Evolutionary conservation across 2,329 filamentous ascomycete genomes (phyloP), one percentile per base, ranked within the genome.

Genomic region (Phoma sp.): DNA sequence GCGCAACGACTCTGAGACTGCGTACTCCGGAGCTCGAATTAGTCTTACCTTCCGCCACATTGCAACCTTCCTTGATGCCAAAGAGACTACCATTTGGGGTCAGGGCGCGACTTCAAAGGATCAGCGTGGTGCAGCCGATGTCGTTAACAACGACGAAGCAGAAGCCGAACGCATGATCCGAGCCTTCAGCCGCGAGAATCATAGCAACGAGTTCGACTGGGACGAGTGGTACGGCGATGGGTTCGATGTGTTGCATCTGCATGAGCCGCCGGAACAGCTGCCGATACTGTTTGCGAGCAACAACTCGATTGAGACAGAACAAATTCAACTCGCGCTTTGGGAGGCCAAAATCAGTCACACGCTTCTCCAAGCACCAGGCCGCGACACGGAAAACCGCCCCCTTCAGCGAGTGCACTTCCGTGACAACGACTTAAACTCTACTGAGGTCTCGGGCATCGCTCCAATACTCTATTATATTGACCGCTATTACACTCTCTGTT

Each of bases 31-130:
- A 6, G 86, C 88, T 41, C 89, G 95, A 41, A 96, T 99, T 71
- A 96, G 91, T 43, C 81, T 99, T 32, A 99, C 95, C 0, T 98
- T 99, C 73, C 84, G 95, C 39, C 82, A 86, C 22, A 97, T 99
- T 61, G 92, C 87, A 2, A 99, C 95, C 0, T 98, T 92, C 69
- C 76, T 96, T 39, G 81, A 88, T 64, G 78, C 80, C 4, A 80
- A 85, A n/a, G 81, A 84, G 35, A 80, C 80, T 27, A 77, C 77
- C 2, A 96, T 99, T 50, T 98, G 93, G 94, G 95, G 95, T 13
- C 93, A 97, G 75, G 95, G 95, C 2, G 94, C 93, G 0, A 85
- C 84, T 0, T 80, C 79, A 6, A 96, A 96, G 77, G 81, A 78
- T 0, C 80, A 81, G 22, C 80, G 81, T 0, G 76, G 80, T 0